Evolutionary conservation across 1,139 yeast genomes (phyloP).

Genomic region (Debaryomyces nepalensis): DNA sequence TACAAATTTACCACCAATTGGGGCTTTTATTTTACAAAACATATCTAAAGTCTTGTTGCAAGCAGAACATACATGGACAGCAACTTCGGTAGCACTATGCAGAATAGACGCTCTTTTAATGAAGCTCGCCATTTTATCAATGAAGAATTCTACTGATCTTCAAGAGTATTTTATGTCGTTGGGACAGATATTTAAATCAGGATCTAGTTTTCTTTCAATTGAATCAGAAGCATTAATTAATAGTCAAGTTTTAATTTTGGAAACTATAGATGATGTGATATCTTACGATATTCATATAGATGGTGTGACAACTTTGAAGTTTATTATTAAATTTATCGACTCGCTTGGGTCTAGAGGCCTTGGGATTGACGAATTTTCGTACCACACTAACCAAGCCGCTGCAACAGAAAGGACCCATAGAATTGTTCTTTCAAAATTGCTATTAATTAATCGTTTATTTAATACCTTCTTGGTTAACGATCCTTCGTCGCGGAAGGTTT

Average conservation of each 20-base stretch:
- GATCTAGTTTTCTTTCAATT: constrained; percentile 52
- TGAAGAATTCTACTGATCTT: constrained; percentile 23
- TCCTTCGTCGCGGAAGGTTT: constrained; percentile 41
- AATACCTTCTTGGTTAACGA: constrained; percentile 48
- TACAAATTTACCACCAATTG: constrained; percentile 51
- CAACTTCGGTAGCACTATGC: constrained; percentile 66
- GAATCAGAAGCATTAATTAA: constrained; percentile 52
- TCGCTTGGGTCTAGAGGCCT: constrained; percentile 60
- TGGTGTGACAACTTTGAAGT: constrained; percentile 42
- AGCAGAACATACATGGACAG: constrained; percentile 62
- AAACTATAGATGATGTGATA: constrained; percentile 59
- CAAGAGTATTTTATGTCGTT: constrained; percentile 39
- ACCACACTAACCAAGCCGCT: constrained; percentile 33
- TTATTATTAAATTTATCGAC: constrained; percentile 49
- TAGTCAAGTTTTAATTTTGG: constrained; percentile 65
- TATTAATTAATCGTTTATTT: constrained; percentile 63
- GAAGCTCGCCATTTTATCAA: constrained; percentile 41
- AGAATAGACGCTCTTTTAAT: constrained; percentile 59
- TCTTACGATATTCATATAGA: constrained; percentile 45
- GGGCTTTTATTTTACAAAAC: constrained; percentile 52
- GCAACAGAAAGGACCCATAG: constrained; percentile 51
- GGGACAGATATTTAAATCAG: constrained; percentile 41
- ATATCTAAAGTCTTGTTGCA: constrained; percentile 52
- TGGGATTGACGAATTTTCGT: constrained; percentile 45
- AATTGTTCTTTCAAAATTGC: constrained; percentile 58